Evolutionary conservation across 208 protist species (phyloP).

Genomic region (Trypanosoma avium): DNA sequence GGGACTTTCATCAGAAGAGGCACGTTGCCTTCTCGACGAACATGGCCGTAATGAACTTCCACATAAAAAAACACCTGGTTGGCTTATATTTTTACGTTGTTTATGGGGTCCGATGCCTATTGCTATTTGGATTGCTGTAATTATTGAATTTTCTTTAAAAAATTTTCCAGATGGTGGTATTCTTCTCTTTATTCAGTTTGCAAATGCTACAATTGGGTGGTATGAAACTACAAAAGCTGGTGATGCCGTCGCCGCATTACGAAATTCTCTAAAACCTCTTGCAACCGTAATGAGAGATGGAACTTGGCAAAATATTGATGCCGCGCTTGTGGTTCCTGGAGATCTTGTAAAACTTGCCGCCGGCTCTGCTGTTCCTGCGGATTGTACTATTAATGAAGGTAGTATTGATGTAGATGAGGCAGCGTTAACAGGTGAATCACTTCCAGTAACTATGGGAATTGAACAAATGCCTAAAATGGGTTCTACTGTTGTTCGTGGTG

Average conservation of each 20-base stretch:
- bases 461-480: slow-evolving; percentile 93
- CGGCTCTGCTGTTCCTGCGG: slow-evolving; percentile 92
- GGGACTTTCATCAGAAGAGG: slow-evolving; percentile 66
- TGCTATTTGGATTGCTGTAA: slow-evolving; percentile 88
- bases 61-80: slow-evolving; percentile 75
- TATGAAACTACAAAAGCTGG: slow-evolving; percentile 93
- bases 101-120: slow-evolving; percentile 88
- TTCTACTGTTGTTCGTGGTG: slow-evolving; percentile 80
- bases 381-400: slow-evolving; percentile 88
- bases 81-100: slow-evolving; percentile 75
- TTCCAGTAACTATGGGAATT: slow-evolving; percentile 88
- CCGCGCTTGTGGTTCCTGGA: slow-evolving; percentile 89
- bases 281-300: slow-evolving; percentile 85
- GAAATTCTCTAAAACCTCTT: slow-evolving; percentile 80
- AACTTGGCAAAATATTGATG: slow-evolving; percentile 78
- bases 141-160: slow-evolving; percentile 86
- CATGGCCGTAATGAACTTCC: slow-evolving; percentile 78
- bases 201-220: slow-evolving; percentile 85
- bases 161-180: slow-evolving; percentile 87
- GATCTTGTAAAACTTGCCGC: slow-evolving; percentile 91
- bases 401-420: slow-evolving; percentile 94
- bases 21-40: slow-evolving; percentile 57
- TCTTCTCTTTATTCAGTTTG: slow-evolving; percentile 83
- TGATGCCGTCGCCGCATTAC: slow-evolving; percentile 92
- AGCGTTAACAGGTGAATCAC: slow-evolving; percentile 94